A percentile compares a stretch with the other conserved stretches of the same genome.
phyloP scores from a whole-genome alignment of 2,329 filamentous ascomycete species.

The Colletotrichum eleusines region DNA sequence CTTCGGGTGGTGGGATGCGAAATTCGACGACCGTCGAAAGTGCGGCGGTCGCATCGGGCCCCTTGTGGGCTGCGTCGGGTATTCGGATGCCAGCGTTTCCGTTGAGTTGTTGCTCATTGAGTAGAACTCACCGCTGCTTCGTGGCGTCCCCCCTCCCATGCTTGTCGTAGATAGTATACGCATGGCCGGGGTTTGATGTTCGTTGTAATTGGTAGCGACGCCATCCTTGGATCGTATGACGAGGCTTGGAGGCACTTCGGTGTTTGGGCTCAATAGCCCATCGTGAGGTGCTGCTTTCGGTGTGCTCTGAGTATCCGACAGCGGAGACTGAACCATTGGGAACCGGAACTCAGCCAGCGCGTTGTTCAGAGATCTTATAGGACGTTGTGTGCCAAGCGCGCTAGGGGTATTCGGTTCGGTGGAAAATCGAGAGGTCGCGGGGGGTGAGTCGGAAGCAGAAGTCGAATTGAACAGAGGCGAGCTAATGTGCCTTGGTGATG shows the following conservation, averaged over 20 bases:
- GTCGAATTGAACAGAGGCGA: conserved; percentile 68
- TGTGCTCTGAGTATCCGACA: conserved; percentile 50
- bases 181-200: conserved; percentile 70
- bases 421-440: conserved; percentile 55
- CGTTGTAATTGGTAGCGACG: conserved; percentile 63
- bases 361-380: conserved; percentile 57
- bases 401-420: conserved; percentile 62
- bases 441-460: conserved; percentile 63
- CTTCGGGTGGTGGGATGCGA: conserved; percentile 57
- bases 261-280: conserved; percentile 55
- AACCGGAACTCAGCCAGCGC: conserved; percentile 69
- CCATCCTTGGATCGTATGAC: conserved; percentile 58
- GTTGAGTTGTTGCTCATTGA: conserved; percentile 94
- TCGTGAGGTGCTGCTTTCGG: conserved; percentile 51
- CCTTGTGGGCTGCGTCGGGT: conserved; percentile 62
- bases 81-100: conserved; percentile 93
- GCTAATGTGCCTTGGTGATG: conserved; percentile 58
- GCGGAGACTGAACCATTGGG: conserved; percentile 60
- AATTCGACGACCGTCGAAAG: conserved; percentile 60
- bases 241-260: conserved; percentile 44
- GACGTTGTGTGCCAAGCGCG: conserved; percentile 51
- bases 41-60: conserved; percentile 59
- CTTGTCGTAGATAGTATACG: conserved; percentile 84
- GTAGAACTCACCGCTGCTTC: conserved; percentile 95
- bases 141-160: conserved; percentile 79